phyloP scores from a whole-genome alignment of 1,284 basidiomycete genomes.

The Irpex rosettiformis region DNA sequence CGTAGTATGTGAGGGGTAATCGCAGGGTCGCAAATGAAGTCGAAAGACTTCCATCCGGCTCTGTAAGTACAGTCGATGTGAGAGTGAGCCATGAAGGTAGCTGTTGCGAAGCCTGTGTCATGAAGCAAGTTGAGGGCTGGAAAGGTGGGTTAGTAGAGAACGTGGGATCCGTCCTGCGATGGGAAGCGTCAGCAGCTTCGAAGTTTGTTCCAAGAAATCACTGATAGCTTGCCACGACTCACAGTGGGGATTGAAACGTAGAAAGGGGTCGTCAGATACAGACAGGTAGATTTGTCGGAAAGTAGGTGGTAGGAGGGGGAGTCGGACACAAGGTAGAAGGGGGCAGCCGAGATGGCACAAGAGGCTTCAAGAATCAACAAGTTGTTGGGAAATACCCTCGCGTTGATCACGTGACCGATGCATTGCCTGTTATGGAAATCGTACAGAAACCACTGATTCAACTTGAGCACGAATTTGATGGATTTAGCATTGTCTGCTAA shows the following conservation, averaged over 20 bases:
- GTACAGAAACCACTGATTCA: neutral
- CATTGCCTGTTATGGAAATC: neutral
- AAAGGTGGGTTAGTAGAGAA: constrained; percentile 26
- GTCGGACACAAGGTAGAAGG: neutral
- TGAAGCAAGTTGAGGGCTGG: constrained; percentile 22
- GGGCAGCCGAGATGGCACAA: neutral
- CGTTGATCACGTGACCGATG: neutral
- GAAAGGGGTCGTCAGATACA: neutral
- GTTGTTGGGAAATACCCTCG: too few species aligned
- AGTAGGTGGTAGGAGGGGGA: neutral
- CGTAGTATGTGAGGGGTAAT: constrained; percentile 69
- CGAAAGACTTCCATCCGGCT: constrained; percentile 45
- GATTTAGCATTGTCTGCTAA: neutral
- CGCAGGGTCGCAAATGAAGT: constrained; percentile 51
- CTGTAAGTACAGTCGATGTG: constrained; percentile 44
- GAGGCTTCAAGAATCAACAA: neutral
- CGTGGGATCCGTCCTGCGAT: constrained; percentile 21
- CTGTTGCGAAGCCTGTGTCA: constrained; percentile 57
- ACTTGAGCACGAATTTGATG: neutral
- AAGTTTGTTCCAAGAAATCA: constrained; percentile 5
- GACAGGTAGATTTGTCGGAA: neutral
- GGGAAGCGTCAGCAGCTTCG: constrained; percentile 6
- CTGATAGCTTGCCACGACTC: neutral
- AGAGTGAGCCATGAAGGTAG: constrained; percentile 66
- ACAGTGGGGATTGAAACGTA: neutral